Base-by-base conservation (phyloP, 2,329 filamentous ascomycete genomes). In the Venturia carpophila region DNA sequence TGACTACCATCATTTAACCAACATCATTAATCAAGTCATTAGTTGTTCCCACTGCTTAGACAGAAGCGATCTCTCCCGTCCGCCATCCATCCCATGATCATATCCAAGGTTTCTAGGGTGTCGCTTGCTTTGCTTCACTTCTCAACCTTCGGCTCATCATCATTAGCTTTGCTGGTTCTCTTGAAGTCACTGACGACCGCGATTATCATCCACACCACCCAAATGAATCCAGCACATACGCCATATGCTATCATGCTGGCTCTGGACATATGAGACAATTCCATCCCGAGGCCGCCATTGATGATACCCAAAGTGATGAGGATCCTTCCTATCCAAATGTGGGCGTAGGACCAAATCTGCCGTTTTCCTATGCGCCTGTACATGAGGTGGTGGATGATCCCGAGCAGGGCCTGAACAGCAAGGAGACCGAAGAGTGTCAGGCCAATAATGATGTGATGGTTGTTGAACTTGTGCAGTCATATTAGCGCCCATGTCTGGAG, bases 261-360 rank as follows among this genome's bases (percentile, higher is more conserved):
- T 7, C 68, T 70, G 21, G 39, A 39, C 34, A 75, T 73, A 27
- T 77, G 74, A 1, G 80, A 78, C 24, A 83, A 72, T 65, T 74
- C 71, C 45, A 84, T 76, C 0, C 83, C 83, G 0, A 85, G 71
- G 0, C 82, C 83, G 21, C 81, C 83, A 69, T 84, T 85, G 70
- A 85, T 75, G 64, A 84, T 80, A 1, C 80, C 83, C 0, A 84
- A 71, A 0, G 78, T 74, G 13, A 85, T 77, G 21, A 79, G 74
- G 41, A 75, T 68, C 4, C 83, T 77, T 19, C 83, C 83, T 30
- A 83, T 69, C 83, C 83, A 85, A 56, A 83, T 75, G 68, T 85
- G 83, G 2, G 72, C 72, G 66, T 81, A 77, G 0, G 79, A 80
- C 71, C 79, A 80, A 7, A 77, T 67, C 1, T 78, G 79, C 43